Conservation (phyloP, 805 yeast genomes). For the Isabelozyma rhagii region DNA sequence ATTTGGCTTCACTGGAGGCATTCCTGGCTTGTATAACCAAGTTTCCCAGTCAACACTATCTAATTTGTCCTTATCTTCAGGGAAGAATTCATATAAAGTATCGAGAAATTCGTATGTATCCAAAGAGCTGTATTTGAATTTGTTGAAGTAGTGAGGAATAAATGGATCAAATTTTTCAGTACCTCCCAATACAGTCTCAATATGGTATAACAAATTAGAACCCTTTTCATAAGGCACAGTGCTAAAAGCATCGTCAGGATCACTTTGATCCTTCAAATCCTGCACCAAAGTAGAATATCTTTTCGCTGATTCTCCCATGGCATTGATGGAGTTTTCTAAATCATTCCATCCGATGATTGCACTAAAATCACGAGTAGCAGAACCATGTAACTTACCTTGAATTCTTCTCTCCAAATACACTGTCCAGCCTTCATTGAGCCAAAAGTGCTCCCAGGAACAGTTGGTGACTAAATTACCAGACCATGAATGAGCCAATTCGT, state of each 20-base stretch:
- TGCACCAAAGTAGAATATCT: slow-evolving; percentile 67
- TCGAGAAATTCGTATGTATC: slow-evolving; percentile 83
- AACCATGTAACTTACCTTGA: slow-evolving; percentile 64
- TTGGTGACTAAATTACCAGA: slow-evolving; percentile 88
- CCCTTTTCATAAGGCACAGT: slow-evolving; percentile 93
- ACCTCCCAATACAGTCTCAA: slow-evolving; percentile 70
- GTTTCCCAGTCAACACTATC: slow-evolving; percentile 79
- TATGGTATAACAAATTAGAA: slow-evolving; percentile 68
- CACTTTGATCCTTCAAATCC: slow-evolving; percentile 62
- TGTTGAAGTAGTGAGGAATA: slow-evolving; percentile 71
- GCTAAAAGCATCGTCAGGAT: slow-evolving; percentile 88
- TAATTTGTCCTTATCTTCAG: slow-evolving; percentile 46
- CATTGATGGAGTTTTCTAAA: slow-evolving; percentile 59
- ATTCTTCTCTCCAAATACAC: slow-evolving; percentile 87
- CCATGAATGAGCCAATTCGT: slow-evolving; percentile 92
- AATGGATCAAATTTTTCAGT: slow-evolving; percentile 68
- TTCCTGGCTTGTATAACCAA: slow-evolving; percentile 80
- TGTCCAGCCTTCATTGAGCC: slow-evolving; percentile 97
- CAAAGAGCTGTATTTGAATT: slow-evolving; percentile 65
- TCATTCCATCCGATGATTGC: slow-evolving; percentile 90
- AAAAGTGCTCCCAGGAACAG: slow-evolving; percentile 89
- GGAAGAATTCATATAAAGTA: slow-evolving; percentile 64
- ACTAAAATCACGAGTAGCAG: slow-evolving; percentile 70
- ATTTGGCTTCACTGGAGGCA: slow-evolving; percentile 78
- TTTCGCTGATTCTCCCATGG: slow-evolving; percentile 54